Evolutionary conservation across 2,329 filamentous ascomycete species (phyloP).

Genomic region (Teratosphaeria epicoccoides): DNA sequence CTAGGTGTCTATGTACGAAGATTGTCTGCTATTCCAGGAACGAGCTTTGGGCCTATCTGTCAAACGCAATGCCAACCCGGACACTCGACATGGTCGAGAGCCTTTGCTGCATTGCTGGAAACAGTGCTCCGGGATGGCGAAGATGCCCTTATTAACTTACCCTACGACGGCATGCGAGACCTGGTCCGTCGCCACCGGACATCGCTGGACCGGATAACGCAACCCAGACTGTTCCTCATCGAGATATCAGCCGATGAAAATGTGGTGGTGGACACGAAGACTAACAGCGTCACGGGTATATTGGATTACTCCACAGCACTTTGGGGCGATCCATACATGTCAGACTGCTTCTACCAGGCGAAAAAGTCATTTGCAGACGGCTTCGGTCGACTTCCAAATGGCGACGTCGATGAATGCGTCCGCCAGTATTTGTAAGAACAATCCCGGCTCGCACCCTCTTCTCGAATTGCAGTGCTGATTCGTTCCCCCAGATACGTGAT

Average conservation of each 20-base stretch:
- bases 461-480: background rate
- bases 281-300: slow-evolving; percentile 39
- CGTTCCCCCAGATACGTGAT: slow-evolving; percentile 30
- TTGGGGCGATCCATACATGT: slow-evolving; percentile 48
- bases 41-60: slow-evolving; percentile 40
- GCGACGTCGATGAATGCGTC: slow-evolving; percentile 22
- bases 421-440: slow-evolving; percentile 33
- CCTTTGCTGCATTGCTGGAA: slow-evolving; percentile 44
- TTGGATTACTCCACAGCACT: slow-evolving; percentile 43
- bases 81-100: slow-evolving; percentile 42
- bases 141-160: slow-evolving; percentile 47
- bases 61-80: slow-evolving; percentile 20
- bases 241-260: slow-evolving; percentile 40
- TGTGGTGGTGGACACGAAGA: slow-evolving; percentile 41
- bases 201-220: slow-evolving; percentile 40
- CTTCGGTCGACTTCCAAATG: slow-evolving; percentile 29
- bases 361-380: slow-evolving; percentile 34
- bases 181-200: slow-evolving; percentile 35
- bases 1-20: slow-evolving; percentile 31
- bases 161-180: slow-evolving; percentile 45
- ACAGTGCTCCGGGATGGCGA: slow-evolving; percentile 46
- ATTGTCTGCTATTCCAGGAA: slow-evolving; percentile 37
- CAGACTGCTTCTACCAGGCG: slow-evolving; percentile 36
- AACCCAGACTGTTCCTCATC: slow-evolving; percentile 42
- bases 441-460: background rate